Evolutionary conservation across 2,329 filamentous ascomycete species (phyloP).

Genomic region (Macrophomina phaseolina): DNA sequence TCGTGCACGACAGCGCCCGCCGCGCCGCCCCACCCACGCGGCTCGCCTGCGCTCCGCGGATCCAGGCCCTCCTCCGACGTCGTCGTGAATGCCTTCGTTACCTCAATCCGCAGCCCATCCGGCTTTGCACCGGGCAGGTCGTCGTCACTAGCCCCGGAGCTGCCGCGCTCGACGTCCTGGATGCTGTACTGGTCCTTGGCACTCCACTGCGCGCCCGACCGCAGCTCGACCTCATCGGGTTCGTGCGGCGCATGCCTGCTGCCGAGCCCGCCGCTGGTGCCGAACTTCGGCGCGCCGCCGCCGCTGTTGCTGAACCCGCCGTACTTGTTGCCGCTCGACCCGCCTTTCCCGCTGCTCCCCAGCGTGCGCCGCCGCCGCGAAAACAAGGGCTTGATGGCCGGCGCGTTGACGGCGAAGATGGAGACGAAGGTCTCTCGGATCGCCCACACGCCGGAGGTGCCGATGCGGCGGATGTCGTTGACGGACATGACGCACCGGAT

Average conservation of each 20-base stretch:
- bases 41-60: neutral
- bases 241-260: neutral
- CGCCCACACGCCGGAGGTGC: conserved; percentile 49
- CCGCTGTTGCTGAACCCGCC: neutral
- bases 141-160: neutral
- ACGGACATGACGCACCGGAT: conserved; percentile 50
- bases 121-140: neutral
- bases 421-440: conserved; percentile 54
- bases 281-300: neutral
- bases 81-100: neutral
- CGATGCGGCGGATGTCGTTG: conserved; percentile 43
- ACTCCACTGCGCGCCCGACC: conserved; percentile 1
- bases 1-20: neutral
- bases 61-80: neutral
- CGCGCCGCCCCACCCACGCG: neutral
- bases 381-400: conserved; percentile 51
- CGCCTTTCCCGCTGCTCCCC: neutral
- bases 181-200: neutral
- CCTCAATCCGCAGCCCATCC: neutral
- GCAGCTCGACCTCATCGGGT: neutral
- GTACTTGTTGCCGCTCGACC: neutral
- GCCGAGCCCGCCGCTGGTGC: neutral
- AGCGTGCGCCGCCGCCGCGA: neutral
- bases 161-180: neutral
- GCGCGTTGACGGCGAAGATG: conserved; percentile 51